Evolutionary conservation across 768 basidiomycete species (phyloP), one percentile per base, ranked within the genome.

Genomic region (Hydnomerulius pinastri): DNA sequence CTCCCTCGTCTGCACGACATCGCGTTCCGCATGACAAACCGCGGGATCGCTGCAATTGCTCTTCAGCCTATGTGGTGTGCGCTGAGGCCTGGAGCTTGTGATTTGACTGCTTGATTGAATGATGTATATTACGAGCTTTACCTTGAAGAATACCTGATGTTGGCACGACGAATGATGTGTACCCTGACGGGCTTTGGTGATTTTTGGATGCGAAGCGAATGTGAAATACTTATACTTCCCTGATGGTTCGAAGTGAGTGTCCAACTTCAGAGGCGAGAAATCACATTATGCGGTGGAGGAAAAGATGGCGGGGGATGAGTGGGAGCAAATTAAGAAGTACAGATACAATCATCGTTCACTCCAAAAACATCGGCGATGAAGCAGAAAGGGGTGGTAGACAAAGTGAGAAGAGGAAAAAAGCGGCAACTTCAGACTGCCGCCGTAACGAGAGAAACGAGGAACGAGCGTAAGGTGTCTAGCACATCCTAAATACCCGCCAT

Each of bases 11-110:
- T 92, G 53, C 84, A 90, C 58, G 86, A 51, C 51, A 43, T 86
- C 18, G 68, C 76, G 11, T 85, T 77, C 66, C 70, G 86, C 27
- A 76, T 88, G 71, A 77, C 79, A 4, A 74, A 80, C 59, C 70
- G 85, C 18, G 86, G 87, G 6, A 70, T 89, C 4, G 64, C 70
- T 7, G 82, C 86, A 5, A 79, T 80, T 46, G 66, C 80, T 2
- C 69, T 90, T 4, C 86, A 88, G 65, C 87, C 88, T 0, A 64
- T 80, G 42, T 90, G 83, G 82, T 90, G 87, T 69, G 86, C 83
- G 4, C 59, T 88, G 28, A 70, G 85, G 12, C 81, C 85, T 4
- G 79, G 77, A 20, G 68, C 65, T 17, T 86, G 85, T 58, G 78
- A 86, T 66, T 43, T 82, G 17, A 11, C 9, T 8, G 38, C 21